Evolutionary conservation across 2,329 filamentous ascomycete genomes (phyloP).

Genomic region (Pseudocercospora crystallina): DNA sequence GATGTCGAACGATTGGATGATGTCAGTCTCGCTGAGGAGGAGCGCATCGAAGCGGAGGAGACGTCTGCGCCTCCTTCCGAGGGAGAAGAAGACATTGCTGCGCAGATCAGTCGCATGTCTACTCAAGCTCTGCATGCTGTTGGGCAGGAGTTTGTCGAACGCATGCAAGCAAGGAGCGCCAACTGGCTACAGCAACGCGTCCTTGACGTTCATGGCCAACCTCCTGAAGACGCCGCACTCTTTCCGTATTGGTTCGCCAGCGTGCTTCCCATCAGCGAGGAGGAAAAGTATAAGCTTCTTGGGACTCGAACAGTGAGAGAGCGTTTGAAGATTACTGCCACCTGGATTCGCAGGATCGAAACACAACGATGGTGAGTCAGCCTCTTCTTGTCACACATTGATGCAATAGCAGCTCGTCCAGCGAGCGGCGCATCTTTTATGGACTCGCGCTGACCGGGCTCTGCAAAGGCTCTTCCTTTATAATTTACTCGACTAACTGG

Average conservation of each 20-base stretch:
- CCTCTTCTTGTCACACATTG: too few species aligned
- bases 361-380: constrained; percentile 66
- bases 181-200: constrained; percentile 74
- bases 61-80: constrained; percentile 40
- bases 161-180: constrained; percentile 67
- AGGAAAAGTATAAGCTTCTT: constrained; percentile 76
- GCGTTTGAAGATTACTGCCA: constrained; percentile 76
- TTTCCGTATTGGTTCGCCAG: constrained; percentile 93
- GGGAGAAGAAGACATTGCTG: constrained; percentile 30
- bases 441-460: constrained; percentile 13
- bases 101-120: constrained; percentile 58
- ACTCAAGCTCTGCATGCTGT: constrained; percentile 69
- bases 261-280: constrained; percentile 72
- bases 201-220: constrained; percentile 72
- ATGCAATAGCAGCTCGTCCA: background rate
- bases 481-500: background rate
- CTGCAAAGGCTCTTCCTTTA: background rate
- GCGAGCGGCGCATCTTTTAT: too few species aligned
- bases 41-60: constrained; percentile 70
- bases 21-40: constrained; percentile 77
- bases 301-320: constrained; percentile 73
- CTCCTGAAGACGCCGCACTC: constrained; percentile 70
- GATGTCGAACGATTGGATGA: constrained; percentile 76
- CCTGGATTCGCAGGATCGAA: constrained; percentile 75
- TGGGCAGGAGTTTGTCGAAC: constrained; percentile 65